phyloP scores from a whole-genome alignment of 2,329 filamentous ascomycete genomes.

The Monilinia fructicola region DNA sequence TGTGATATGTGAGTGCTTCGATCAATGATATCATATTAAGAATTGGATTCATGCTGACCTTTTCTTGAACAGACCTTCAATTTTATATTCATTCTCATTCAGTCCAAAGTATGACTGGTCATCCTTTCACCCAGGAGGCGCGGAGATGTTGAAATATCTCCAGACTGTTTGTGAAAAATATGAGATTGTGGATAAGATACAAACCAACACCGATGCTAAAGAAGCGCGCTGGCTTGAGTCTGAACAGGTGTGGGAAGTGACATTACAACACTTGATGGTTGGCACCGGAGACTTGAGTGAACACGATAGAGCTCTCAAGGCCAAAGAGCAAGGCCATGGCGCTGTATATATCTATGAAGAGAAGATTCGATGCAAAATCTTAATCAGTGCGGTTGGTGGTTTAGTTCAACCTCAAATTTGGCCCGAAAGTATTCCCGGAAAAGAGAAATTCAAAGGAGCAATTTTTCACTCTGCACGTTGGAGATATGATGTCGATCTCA shows the following conservation, averaged over 20 bases:
- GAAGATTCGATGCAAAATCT: conserved; percentile 53
- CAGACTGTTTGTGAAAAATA: conserved; percentile 54
- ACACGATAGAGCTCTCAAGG: conserved; percentile 47
- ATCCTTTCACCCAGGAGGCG: conserved; percentile 56
- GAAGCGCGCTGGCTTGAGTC: conserved; percentile 52
- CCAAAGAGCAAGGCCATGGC: conserved; percentile 46
- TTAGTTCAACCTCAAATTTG: conserved; percentile 54
- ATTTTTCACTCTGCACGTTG: conserved; percentile 59
- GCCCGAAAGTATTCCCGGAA: conserved; percentile 52
- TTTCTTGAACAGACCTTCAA: conserved; percentile 47
- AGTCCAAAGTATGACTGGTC: conserved; percentile 60
- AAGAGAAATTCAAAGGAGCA: conserved; percentile 54
- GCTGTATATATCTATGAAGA: conserved; percentile 53
- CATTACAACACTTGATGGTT: conserved; percentile 50
- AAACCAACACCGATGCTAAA: conserved; percentile 57
- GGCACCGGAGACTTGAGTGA: conserved; percentile 54
- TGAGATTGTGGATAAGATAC: conserved; percentile 56
- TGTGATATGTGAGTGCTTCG: conserved; percentile 49
- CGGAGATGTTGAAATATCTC: conserved; percentile 58
- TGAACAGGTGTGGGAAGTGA: conserved; percentile 56
- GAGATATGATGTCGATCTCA: conserved; percentile 53
- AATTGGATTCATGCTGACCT: background rate
- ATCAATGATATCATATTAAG: background rate
- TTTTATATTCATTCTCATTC: conserved; percentile 61
- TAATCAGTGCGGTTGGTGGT: conserved; percentile 55